Evolutionary conservation across 2,329 filamentous ascomycete genomes (phyloP), one percentile per base, ranked within the genome.

Genomic region (Phialemoniopsis sp.): DNA sequence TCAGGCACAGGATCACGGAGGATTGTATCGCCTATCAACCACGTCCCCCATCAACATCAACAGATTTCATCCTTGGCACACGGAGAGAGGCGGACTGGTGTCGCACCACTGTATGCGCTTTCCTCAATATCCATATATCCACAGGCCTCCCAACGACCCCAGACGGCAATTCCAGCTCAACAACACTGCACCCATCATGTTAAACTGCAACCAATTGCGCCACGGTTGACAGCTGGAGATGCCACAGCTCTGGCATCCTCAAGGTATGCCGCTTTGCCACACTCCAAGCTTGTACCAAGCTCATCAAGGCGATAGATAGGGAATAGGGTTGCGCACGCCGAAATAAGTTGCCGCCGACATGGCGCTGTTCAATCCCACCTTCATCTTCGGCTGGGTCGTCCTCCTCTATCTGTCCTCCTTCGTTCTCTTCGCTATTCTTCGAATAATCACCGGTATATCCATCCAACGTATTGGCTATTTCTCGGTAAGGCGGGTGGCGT

Each of bases 391-490:
- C 60, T 73, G 95, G 52, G 55, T 90, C 59, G 81, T 97, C 53
- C 76, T 97, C 48, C 70, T 88, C 46, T 98, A 97, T 68, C 78
- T 98, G 33, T 85, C 82, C 46, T 89, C 91, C 46, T 98, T 98
- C 58, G 83, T 98, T 44, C 63, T 96, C 43, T 95, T 98, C 62
- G 93, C 93, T 55, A 78, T 97, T 52, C 68, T 98, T 47, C 89
- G 93, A 50, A 90, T 97, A 52, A 73, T 91, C 45, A 97, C 91
- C 29, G 93, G 93, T 45, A 73, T 98, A 41, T 98, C 93, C 6
- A 95, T 98, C 49, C 94, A 98, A 65, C 82, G 93, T 51, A 79
- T 98, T 51, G 93, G 93, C 46, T 95, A 94, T 61, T 82, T 94
- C 50, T 95, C 93, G 29, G 73, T 98, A 50, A 85, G 91, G 48